Evolutionary conservation across 768 basidiomycete species (phyloP).

Genomic region (Lactarius evosmus): DNA sequence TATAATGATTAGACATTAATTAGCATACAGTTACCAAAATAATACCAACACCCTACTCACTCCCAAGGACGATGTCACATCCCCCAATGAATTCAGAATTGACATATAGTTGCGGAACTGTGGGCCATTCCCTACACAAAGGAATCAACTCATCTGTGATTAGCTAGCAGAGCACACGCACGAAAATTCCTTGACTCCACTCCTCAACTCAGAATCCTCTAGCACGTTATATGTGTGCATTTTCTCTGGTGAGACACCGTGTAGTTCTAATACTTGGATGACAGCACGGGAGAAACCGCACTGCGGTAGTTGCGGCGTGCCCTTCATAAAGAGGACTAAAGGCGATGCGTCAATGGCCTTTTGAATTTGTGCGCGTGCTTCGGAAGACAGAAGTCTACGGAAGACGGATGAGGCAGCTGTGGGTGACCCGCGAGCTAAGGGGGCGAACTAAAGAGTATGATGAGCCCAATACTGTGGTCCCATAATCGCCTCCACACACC

Average conservation of each 20-base stretch:
- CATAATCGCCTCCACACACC: not conserved
- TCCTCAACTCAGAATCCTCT: constrained; percentile 78
- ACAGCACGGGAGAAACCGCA: constrained; percentile 97
- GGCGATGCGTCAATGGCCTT: constrained; percentile 71
- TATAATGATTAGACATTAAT: constrained; percentile 33
- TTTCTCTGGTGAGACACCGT: constrained; percentile 77
- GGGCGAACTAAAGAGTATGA: constrained; percentile 4
- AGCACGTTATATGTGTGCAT: constrained; percentile 89
- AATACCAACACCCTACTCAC: constrained; percentile 47
- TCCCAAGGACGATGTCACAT: constrained; percentile 89
- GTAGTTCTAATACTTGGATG: constrained; percentile 82
- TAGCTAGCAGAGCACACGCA: constrained; percentile 43
- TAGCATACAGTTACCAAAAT: constrained; percentile 7
- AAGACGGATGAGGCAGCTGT: constrained; percentile 30
- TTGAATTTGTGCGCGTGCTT: constrained; percentile 62
- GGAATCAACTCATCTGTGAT: not conserved
- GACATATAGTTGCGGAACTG: constrained; percentile 92
- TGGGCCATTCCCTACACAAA: constrained; percentile 85
- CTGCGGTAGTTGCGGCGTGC: constrained; percentile 78
- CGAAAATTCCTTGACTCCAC: constrained; percentile 95
- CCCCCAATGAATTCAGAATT: constrained; percentile 96
- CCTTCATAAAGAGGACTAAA: constrained; percentile 98
- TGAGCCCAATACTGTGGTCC: not conserved
- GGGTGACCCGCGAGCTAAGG: constrained; percentile 26
- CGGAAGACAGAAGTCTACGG: constrained; percentile 57